phyloP scores from a whole-genome alignment of 139 green algal genomes.

The Raphidocelis subcapitata region DNA sequence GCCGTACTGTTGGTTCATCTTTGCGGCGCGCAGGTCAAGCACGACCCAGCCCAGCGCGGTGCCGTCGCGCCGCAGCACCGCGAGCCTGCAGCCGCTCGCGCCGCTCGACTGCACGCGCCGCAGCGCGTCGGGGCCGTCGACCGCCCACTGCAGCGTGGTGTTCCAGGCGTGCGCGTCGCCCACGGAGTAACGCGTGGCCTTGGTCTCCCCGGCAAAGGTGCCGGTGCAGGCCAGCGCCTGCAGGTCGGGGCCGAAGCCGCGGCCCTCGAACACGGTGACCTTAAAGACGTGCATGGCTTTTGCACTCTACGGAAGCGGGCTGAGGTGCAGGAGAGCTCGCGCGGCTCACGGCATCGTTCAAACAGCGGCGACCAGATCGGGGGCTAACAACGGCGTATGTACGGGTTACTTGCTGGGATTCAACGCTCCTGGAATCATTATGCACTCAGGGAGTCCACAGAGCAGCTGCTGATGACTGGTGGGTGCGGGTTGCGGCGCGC shows the following conservation, averaged over 20 bases:
- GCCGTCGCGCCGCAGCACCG: conserved; percentile 32
- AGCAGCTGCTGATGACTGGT: too few relatives aligned
- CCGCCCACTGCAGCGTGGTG: conserved; percentile 32
- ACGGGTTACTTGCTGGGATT: too few relatives aligned
- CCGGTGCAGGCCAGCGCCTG: conserved; percentile 41
- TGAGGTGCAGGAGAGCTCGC: too few relatives aligned
- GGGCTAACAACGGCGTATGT: too few relatives aligned
- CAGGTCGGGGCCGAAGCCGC: conserved; percentile 35
- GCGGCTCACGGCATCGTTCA: too few relatives aligned
- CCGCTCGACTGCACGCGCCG: conserved; percentile 24
- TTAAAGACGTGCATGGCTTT: conserved; percentile 23
- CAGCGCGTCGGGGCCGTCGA: conserved; percentile 35
- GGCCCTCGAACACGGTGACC: conserved; percentile 33
- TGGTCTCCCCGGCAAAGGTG: conserved; percentile 33
- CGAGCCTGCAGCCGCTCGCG: conserved; percentile 38
- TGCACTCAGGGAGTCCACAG: too few relatives aligned
- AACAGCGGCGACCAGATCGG: too few relatives aligned
- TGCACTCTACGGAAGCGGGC: too few relatives aligned
- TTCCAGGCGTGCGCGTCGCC: conserved; percentile 45
- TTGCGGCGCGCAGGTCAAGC: conserved; percentile 51
- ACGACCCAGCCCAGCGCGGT: conserved; percentile 50
- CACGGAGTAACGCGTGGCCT: conserved; percentile 37
- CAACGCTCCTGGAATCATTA: too few relatives aligned
- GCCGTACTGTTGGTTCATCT: conserved; percentile 47
- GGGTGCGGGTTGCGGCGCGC: too few relatives aligned